These are phyloP conservation scores for Suillus spraguei DNA, from an alignment of 768 basidiomycete genomes.

Conservation along the genomic window DNA sequence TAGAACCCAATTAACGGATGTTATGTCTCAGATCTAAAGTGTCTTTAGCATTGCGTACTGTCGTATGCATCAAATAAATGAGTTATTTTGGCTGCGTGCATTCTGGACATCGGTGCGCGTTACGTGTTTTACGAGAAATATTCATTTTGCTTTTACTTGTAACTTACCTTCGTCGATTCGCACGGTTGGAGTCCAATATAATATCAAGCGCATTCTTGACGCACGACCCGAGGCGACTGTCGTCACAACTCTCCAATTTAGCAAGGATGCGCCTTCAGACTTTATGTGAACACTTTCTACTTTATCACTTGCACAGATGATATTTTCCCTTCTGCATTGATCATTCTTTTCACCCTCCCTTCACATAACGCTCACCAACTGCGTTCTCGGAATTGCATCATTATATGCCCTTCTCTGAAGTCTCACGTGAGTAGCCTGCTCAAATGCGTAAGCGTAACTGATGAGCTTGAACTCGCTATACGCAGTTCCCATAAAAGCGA, in stretches of 20 bases:
- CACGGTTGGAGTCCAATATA: slow-evolving; percentile 36
- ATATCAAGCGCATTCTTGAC: slow-evolving; percentile 39
- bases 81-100: background rate
- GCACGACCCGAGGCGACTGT: slow-evolving; percentile 36
- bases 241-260: slow-evolving; percentile 20
- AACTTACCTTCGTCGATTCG: slow-evolving; percentile 34
- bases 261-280: slow-evolving; percentile 6
- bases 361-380: slow-evolving; percentile 37
- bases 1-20: slow-evolving; percentile 45
- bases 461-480: slow-evolving; percentile 47
- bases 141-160: background rate
- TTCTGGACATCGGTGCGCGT: background rate
- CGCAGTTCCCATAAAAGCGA: slow-evolving; percentile 47
- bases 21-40: slow-evolving; percentile 16
- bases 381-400: slow-evolving; percentile 60
- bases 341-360: slow-evolving; percentile 18
- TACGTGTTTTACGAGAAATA: background rate
- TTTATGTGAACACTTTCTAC: background rate
- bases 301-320: background rate
- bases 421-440: slow-evolving; percentile 58
- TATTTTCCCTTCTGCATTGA: slow-evolving; percentile 15
- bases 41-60: background rate
- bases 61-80: background rate
- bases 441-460: slow-evolving; percentile 48
- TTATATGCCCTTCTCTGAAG: slow-evolving; percentile 48